A percentile compares a stretch with the other conserved stretches of the same genome.
Conservation (phyloP, 768 basidiomycete genomes). For the Kwoniella sp. region DNA sequence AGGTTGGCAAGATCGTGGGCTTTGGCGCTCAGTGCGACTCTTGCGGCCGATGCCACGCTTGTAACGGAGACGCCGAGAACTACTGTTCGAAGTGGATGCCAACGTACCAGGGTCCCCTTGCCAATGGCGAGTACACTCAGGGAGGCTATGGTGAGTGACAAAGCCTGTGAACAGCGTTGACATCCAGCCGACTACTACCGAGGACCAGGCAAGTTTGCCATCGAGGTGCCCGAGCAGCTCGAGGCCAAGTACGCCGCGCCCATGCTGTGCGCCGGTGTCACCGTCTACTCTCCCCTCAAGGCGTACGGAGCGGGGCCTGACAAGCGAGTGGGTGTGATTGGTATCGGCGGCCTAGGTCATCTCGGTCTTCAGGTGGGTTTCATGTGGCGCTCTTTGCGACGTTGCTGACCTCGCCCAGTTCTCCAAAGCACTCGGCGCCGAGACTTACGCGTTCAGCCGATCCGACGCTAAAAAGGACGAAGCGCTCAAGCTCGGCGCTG, state of each 20-base stretch:
- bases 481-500: constrained; percentile 59
- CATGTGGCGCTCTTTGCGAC: neutral
- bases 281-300: constrained; percentile 36
- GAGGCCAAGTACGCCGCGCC: neutral
- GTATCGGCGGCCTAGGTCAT: constrained; percentile 36
- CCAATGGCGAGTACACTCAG: too few relatives aligned
- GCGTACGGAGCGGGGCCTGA: constrained; percentile 42
- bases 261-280: constrained; percentile 33
- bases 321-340: constrained; percentile 44
- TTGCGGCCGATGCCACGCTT: too few relatives aligned
- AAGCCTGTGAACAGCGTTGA: too few relatives aligned
- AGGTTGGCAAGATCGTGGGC: too few relatives aligned
- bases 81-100: too few relatives aligned
- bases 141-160: too few relatives aligned
- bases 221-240: neutral
- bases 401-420: constrained; percentile 41
- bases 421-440: constrained; percentile 56
- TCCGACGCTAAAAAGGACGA: constrained; percentile 57
- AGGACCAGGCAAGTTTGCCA: neutral
- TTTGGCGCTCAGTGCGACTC: too few relatives aligned
- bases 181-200: neutral
- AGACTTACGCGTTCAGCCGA: constrained; percentile 61
- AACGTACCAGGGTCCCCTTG: too few relatives aligned
- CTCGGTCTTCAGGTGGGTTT: neutral
- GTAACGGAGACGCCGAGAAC: too few relatives aligned